These are phyloP conservation scores for Periconia sp. DNA, from an alignment of 2,329 filamentous ascomycete genomes.

Conservation along the genomic window DNA sequence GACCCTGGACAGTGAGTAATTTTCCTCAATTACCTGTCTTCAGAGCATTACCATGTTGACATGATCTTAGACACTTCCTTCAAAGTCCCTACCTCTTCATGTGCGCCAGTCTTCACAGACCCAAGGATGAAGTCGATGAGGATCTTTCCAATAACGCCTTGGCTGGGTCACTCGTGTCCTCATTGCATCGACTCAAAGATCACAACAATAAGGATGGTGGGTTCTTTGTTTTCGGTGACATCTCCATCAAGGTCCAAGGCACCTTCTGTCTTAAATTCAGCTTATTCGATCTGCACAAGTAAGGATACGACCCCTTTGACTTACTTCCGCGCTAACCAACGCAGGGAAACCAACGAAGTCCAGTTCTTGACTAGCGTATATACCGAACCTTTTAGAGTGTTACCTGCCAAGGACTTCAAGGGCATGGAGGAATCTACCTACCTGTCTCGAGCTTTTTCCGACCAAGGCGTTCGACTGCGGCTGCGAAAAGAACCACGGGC, in stretches of 20 bases:
- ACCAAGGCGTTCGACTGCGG: constrained; percentile 81
- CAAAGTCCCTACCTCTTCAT: constrained; percentile 68
- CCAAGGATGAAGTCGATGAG: constrained; percentile 41
- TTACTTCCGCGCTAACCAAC: constrained; percentile 9
- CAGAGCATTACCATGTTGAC: constrained; percentile 8
- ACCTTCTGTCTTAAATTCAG: constrained; percentile 74
- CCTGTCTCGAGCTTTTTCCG: constrained; percentile 78
- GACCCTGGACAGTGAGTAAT: constrained; percentile 62
- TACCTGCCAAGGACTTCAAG: constrained; percentile 68
- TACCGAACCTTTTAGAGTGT: constrained; percentile 67
- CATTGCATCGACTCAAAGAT: constrained; percentile 80
- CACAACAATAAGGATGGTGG: constrained; percentile 74
- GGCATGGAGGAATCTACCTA: constrained; percentile 81
- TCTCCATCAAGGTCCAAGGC: constrained; percentile 76
- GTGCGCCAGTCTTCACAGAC: constrained; percentile 57
- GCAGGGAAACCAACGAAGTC: constrained; percentile 42
- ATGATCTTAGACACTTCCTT: constrained; percentile 56
- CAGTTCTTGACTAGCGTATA: constrained; percentile 54
- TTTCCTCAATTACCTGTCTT: not conserved
- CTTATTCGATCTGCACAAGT: constrained; percentile 72
- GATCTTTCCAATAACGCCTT: constrained; percentile 53
- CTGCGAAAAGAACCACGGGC: constrained; percentile 77
- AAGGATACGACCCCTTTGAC: constrained; percentile 23
- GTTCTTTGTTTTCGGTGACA: constrained; percentile 89
- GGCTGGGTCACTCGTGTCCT: constrained; percentile 75